phyloP scores from a whole-genome alignment of 2,329 filamentous ascomycete genomes.

The Teratosphaeria destructans region DNA sequence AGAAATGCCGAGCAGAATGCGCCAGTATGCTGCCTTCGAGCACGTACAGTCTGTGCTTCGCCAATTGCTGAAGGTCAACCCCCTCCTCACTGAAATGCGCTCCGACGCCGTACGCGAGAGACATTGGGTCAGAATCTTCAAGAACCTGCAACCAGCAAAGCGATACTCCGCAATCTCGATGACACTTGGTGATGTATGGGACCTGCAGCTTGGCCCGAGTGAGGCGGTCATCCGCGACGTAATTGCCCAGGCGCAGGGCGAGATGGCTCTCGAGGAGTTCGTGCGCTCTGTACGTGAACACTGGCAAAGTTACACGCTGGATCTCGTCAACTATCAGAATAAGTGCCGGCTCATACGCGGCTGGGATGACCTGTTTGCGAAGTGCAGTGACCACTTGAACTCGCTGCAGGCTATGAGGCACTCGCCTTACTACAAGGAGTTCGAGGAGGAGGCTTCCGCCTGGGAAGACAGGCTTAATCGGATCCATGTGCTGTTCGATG shows the following conservation, averaged over 20 bases:
- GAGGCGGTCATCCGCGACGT: conserved; percentile 86
- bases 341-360: conserved; percentile 95
- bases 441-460: conserved; percentile 88
- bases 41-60: conserved; percentile 89
- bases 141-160: conserved; percentile 82
- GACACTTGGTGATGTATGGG: conserved; percentile 98
- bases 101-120: conserved; percentile 93
- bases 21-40: conserved; percentile 98
- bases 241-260: conserved; percentile 88
- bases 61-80: conserved; percentile 82
- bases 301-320: conserved; percentile 90
- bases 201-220: conserved; percentile 78
- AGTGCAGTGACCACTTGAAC: conserved; percentile 96
- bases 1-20: conserved; percentile 98
- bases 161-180: conserved; percentile 89
- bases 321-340: conserved; percentile 94
- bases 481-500: conserved; percentile 93
- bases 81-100: conserved; percentile 78
- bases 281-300: conserved; percentile 91
- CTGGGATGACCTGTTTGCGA: conserved; percentile 96
- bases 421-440: conserved; percentile 98
- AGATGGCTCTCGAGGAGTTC: conserved; percentile 98
- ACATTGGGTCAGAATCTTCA: conserved; percentile 98
- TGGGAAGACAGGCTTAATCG: conserved; percentile 99
- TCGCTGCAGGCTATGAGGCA: conserved; percentile 98